Evolutionary conservation across 1,284 basidiomycete genomes (phyloP), one percentile per base, ranked within the genome.

Genomic region (Macrocystidia cucumis): DNA sequence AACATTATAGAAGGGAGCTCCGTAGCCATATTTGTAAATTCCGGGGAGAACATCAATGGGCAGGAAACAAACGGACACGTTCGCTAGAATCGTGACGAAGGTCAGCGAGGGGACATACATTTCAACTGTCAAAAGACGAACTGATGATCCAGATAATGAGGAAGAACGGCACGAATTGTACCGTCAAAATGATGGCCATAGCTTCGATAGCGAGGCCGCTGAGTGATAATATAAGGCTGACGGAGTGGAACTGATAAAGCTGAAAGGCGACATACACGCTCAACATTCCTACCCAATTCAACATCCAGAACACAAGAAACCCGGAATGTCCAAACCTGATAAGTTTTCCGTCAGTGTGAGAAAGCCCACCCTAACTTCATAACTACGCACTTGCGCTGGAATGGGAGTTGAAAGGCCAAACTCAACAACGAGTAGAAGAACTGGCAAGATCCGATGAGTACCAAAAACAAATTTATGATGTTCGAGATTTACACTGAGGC

Each of bases 261-360:
- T n/a, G 18, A 20, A 9, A 38, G 8, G 22, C 13, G n/a, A 59
- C 67, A 16, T 51, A 67, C 73, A 75, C 55, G 0, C 77, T 61
- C 12, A 67, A 50, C 78, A 82, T 82, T 9, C 63, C 72, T 30
- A 72, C 44, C 68, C 67, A 86, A 38, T 76, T 73, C 42, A 82
- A 57, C 71, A 83, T 79, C 78, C 82, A 87, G 60, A 82, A 85
- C 14, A 86, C 59, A 42, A 87, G 59, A 55, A 87, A 86, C 0
- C 83, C 85, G 0, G 57, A 65, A 18, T 57, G 52, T 5, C 72
- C 70, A 39, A 70, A 77, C 42, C 62, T 63, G n/a, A n/a, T n/a
- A n/a, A n/a, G n/a, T n/a, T n/a, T n/a, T n/a, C 12, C 12, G 25
- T 21, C 31, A 11, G 35, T 12, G n/a, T n/a, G n/a, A n/a, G n/a